phyloP scores from a whole-genome alignment of 2,329 filamentous ascomycete genomes.

The Pseudogymnoascus sp. region DNA sequence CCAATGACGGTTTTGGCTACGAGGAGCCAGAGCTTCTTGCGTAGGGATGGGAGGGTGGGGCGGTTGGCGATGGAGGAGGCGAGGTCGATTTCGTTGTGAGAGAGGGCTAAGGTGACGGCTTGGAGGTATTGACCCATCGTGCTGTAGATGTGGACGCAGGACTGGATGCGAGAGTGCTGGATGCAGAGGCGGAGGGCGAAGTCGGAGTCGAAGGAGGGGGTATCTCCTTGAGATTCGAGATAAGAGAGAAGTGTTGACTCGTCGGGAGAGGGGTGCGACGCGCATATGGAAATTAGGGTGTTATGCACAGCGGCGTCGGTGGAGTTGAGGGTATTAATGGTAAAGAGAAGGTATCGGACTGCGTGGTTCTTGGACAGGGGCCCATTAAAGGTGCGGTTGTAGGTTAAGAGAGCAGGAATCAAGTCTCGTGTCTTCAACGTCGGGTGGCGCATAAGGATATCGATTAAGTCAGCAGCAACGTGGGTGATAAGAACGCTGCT shows the following conservation, averaged over 20 bases:
- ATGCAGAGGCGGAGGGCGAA: slow-evolving; percentile 95
- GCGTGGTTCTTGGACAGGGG: slow-evolving; percentile 76
- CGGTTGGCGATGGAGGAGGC: slow-evolving; percentile 84
- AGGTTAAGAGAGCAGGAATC: slow-evolving; percentile 88
- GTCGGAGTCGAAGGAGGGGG: slow-evolving; percentile 85
- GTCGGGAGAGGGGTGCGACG: slow-evolving; percentile 72
- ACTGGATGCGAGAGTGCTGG: slow-evolving; percentile 83
- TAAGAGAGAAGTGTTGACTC: slow-evolving; percentile 83
- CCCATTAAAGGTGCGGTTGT: slow-evolving; percentile 70
- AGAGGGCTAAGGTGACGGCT: slow-evolving; percentile 84
- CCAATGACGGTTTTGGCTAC: slow-evolving; percentile 92
- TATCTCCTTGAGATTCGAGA: slow-evolving; percentile 79
- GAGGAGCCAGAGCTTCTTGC: slow-evolving; percentile 92
- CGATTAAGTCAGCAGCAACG: slow-evolving; percentile 75
- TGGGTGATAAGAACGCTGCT: slow-evolving; percentile 95
- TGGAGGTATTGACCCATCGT: slow-evolving; percentile 92
- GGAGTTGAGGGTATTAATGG: slow-evolving; percentile 77
- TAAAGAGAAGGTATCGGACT: slow-evolving; percentile 84
- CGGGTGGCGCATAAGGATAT: slow-evolving; percentile 86
- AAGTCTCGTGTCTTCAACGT: slow-evolving; percentile 79
- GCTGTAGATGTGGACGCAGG: slow-evolving; percentile 94
- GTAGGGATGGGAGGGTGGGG: slow-evolving; percentile 66
- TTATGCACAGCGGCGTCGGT: slow-evolving; percentile 87
- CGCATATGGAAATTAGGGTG: slow-evolving; percentile 92
- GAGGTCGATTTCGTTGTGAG: slow-evolving; percentile 82